Evolutionary conservation across 352 stramenopile species (phyloP), one percentile per base, ranked within the genome.

Genomic region (Phytophthora niederhauseri): DNA sequence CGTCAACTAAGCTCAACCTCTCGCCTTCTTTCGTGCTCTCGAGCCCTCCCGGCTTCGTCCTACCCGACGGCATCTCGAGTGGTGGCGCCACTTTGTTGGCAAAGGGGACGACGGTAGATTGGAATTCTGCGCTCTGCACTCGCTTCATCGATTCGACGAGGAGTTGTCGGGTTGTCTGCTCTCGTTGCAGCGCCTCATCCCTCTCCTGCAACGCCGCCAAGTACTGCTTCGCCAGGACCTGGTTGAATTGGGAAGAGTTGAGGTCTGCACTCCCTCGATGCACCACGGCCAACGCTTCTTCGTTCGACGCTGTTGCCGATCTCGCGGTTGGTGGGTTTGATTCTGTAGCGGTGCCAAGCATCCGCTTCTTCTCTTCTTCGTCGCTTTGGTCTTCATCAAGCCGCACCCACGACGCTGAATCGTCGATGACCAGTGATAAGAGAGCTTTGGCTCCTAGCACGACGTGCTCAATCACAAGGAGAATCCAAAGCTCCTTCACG

Each of bases 331-430:
- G 19, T 20, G 46, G 15, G 2, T 48, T 62, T 22, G 38, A 57
- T 26, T 50, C 19, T 12, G 55, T 19, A 6, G n/a, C 26, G n/a
- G 52, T 20, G 3, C 48, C 57, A 5, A 77, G 65, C 51, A 66
- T 68, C 41, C 66, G 65, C 73, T 69, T 70, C 50, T 80, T 81
- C 8, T 73, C 70, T 53, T 81, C 74, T 30, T 91, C 76, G 61
- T 90, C 80, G 15, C 57, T 64, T 54, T 77, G 81, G 34, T 89
- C 82, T 66, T 91, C 82, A 45, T 93, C 83, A n/a, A 85, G 70
- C 51, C 80, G 81, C 22, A 94, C 87, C 87, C 87, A 94, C 14
- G 80, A 72, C 1, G 87, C 83, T 7, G 82, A 79, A 57, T 94
- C 87, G 55, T 91, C 76, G 34, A 93, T 92, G 4, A 77, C 73